Evolutionary conservation across 495 filamentous ascomycete genomes (phyloP), one percentile per base, ranked within the genome.

Genomic region (Alectoria sarmentosa): DNA sequence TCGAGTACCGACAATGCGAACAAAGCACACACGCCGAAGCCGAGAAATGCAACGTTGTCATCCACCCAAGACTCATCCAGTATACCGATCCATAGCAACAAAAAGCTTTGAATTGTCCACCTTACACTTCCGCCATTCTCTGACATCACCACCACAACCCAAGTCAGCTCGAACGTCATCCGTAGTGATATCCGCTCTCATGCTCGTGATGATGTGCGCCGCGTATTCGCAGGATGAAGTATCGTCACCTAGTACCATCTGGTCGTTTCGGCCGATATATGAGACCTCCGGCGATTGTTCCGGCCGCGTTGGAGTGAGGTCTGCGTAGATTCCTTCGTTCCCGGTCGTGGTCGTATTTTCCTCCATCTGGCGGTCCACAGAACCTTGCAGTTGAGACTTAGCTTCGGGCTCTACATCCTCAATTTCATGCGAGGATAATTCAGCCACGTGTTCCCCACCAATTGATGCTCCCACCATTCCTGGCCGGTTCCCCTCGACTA

Each of bases 51-150:
- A 48, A 26, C 21, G 13, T 3, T 48, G n/a, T 23, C 36, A 37
- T 6, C 9, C 21, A n/a, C 7, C 42, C 42, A 8, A 17, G 2
- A 1, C 55, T 34, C 28, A 63, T 19, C 37, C 28, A 15, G 49
- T 42, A 23, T 57, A 63, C 62, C 68, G 73, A 67, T 80, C 76
- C 62, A 80, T 73, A 30, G 76, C 66, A 34, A 72, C 66, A 57
- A 79, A 80, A n/a, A 81, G 73, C 41, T 67, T 67, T 41, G 72
- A 66, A 66, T 79, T 79, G 26, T 75, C 69, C 37, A 80, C 75
- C 60, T 74, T 71, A 65, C 79, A 82, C 38, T 73, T 69, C 28
- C 65, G 55, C 52, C 61, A 66, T 3, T 69, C 66, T 3, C 63
- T 60, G 67, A 57, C 34, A 41, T 39, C 23, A 9, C 39, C 23